These are phyloP conservation scores for Pythium apleroticum DNA, from an alignment of 352 stramenopile species.

Conservation along the genomic window DNA sequence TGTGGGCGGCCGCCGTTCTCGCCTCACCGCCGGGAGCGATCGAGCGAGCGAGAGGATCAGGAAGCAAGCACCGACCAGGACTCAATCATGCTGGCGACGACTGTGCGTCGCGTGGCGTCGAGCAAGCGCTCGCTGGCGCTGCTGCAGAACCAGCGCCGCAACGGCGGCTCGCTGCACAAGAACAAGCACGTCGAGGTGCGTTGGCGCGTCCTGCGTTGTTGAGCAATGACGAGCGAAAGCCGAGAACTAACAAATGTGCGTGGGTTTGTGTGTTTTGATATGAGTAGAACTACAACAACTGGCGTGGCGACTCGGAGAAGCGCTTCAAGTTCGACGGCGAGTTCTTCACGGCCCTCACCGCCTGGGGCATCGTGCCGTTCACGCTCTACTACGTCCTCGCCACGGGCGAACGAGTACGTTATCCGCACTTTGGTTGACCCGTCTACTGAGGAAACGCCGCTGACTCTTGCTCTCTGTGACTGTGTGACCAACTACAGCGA, in stretches of 20 bases:
- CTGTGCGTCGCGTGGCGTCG: constrained; percentile 43
- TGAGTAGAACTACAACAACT: constrained; percentile 83
- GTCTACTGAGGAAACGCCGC: not conserved
- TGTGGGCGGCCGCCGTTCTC: not conserved
- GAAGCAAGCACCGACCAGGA: not conserved
- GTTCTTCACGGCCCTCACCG: constrained; percentile 57
- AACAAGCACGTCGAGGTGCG: constrained; percentile 84
- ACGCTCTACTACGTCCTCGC: constrained; percentile 64
- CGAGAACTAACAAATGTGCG: not conserved
- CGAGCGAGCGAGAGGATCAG: constrained; percentile 3
- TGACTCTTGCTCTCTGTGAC: not conserved
- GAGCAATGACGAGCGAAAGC: not conserved
- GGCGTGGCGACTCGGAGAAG: constrained; percentile 81
- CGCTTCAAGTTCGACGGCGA: constrained; percentile 71
- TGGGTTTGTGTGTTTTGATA: not conserved
- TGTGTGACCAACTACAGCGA: constrained; percentile 27
- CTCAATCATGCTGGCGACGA: constrained; percentile 44
- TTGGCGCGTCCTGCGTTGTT: not conserved
- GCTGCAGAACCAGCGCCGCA: constrained; percentile 65
- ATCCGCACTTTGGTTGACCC: not conserved
- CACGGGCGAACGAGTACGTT: constrained; percentile 62
- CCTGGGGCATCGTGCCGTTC: constrained; percentile 63
- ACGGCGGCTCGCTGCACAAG: constrained; percentile 75
- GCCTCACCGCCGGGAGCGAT: constrained; percentile 1
- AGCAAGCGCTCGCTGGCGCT: constrained; percentile 43